Evolutionary conservation across 2,329 filamentous ascomycete species (phyloP), one percentile per base, ranked within the genome.

Genomic region (Penicillium sp.): DNA sequence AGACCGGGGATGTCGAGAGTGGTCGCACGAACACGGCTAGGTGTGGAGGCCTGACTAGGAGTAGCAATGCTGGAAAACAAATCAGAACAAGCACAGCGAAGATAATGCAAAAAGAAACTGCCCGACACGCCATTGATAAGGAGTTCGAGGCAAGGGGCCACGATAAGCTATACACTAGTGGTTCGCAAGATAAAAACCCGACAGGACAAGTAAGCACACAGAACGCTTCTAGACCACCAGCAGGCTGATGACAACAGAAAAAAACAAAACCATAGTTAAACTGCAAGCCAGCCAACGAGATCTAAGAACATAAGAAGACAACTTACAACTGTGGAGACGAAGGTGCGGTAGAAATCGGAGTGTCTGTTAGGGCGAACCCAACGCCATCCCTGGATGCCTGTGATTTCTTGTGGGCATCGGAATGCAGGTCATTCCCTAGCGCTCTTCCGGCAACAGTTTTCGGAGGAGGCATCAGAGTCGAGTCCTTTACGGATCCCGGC

Each of bases 1-100:
- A 99, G 88, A 67, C 95, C 95, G 61, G 95, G 95, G 63, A 99
- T 97, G 76, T 97, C 96, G 71, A 98, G 88, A 15, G 95, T 97
- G 17, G 95, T 98, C 9, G 95, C 93, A 77, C 96, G 92, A 23
- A 89, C 86, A 67, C 90, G 88, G 53, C 92, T 85, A 30, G 93
- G 93, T 6, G 93, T 96, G 29, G 89, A 65, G 15, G 67, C 49
- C 50, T 62, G 60, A 29, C 70, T 67, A 44, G 64, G 63, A 52
- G 63, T 61, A 56, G 69, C 72, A 52, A 58, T 65, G 49, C 71
- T 75, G 47, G 55, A 54, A 47, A 23, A 44, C 35, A 29, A 46
- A 50, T 38, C n/a, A 58, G 26, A 19, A 46, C 30, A 31, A 30
- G 53, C 26, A 41, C 48, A 60, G 46, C 46, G 30, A 21, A 45